Percentiles rank a stretch among this genome's conserved stretches.
Evolutionary conservation across 805 yeast genomes (phyloP).

Genomic region (Myxozyma sirexii): DNA sequence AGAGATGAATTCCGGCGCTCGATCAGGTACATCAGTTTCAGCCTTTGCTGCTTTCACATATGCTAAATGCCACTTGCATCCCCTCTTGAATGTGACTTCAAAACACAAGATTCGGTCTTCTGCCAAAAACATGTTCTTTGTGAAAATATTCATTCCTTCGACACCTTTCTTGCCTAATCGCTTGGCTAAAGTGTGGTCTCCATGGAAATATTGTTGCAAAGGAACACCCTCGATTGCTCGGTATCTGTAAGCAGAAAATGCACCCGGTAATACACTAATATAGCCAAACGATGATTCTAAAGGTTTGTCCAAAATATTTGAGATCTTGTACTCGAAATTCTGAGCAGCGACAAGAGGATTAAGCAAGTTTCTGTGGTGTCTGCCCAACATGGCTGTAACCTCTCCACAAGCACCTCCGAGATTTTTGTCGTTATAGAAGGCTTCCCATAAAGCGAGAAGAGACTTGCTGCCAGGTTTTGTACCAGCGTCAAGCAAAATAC

Average conservation of each 20-base stretch:
- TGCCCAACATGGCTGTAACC: conserved; percentile 82
- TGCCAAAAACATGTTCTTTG: conserved; percentile 70
- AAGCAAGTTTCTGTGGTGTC: conserved; percentile 53
- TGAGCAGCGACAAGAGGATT: conserved; percentile 96
- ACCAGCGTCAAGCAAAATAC: conserved; percentile 89
- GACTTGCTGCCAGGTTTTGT: conserved; percentile 86
- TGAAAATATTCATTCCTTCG: conserved; percentile 64
- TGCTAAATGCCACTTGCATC: conserved; percentile 61
- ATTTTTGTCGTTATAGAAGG: conserved; percentile 70
- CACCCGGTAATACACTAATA: conserved; percentile 68
- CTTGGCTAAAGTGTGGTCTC: conserved; percentile 56
- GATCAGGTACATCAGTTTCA: conserved; percentile 70
- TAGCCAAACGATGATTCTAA: conserved; percentile 67
- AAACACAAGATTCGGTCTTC: conserved; percentile 70
- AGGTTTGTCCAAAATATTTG: conserved; percentile 68
- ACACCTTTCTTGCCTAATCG: conserved; percentile 55
- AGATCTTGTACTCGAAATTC: conserved; percentile 50
- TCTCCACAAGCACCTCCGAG: conserved; percentile 99
- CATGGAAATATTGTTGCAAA: conserved; percentile 66
- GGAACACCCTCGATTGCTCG: conserved; percentile 66
- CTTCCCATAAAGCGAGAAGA: conserved; percentile 85
- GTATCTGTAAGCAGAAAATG: conserved; percentile 66
- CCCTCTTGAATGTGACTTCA: conserved; percentile 62
- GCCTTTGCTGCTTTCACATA: conserved; percentile 66
- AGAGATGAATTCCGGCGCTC: conserved; percentile 61